Evolutionary conservation across 257 asterid genomes (phyloP).

Genomic region (Misopates orontium): DNA sequence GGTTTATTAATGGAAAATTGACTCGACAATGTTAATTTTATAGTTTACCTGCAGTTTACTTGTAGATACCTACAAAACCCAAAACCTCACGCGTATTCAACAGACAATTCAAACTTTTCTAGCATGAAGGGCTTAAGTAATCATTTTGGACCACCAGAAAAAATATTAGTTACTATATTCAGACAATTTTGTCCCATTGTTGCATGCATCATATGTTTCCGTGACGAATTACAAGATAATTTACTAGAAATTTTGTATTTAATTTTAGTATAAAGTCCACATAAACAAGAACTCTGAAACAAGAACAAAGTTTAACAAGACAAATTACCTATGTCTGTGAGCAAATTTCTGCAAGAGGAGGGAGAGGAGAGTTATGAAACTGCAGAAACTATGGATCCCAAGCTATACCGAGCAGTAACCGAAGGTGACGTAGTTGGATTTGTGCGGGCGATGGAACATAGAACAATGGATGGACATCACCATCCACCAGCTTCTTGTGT

Average conservation of each 20-base stretch:
- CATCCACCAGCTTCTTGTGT: constrained; percentile 38
- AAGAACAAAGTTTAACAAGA: constrained; percentile 3
- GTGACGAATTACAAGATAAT: constrained; percentile 29
- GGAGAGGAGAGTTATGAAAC: constrained; percentile 34
- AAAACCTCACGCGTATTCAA: no score
- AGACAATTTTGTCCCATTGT: no score
- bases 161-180: no score
- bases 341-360: constrained; percentile 32
- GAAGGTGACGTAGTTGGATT: constrained; percentile 57
- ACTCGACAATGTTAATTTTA: no score
- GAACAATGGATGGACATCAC: constrained; percentile 23
- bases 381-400: constrained; percentile 46
- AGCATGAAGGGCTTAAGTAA: no score
- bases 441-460: constrained; percentile 41
- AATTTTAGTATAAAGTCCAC: constrained; percentile 6
- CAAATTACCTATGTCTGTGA: constrained; percentile 35
- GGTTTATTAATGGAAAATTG: no score
- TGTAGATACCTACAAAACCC: no score
- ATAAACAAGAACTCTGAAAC: neutral
- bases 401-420: constrained; percentile 42
- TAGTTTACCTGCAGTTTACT: no score
- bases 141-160: no score
- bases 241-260: constrained; percentile 14
- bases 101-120: no score
- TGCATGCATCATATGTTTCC: no score